These are phyloP conservation scores for Colletotrichum gigasporum DNA, from an alignment of 2,329 filamentous ascomycete genomes.

Conservation along the genomic window DNA sequence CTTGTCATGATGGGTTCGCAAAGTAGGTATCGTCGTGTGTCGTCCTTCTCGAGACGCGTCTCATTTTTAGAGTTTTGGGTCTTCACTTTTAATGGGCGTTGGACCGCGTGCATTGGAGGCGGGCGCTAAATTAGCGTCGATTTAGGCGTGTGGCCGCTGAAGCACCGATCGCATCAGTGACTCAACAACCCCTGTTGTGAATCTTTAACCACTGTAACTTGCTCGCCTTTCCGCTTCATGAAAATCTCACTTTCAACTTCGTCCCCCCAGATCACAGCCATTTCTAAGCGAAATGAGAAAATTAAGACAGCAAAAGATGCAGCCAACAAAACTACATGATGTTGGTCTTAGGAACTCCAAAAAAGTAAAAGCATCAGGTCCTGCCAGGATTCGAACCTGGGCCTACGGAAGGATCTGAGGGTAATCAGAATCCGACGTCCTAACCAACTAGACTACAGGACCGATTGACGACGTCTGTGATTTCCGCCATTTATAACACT, in stretches of 20 bases:
- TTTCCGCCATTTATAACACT: background rate
- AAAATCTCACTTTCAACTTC: too few species aligned
- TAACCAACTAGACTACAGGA: conserved; percentile 30
- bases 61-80: too few species aligned
- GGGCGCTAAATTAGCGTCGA: conserved; percentile 17
- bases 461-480: background rate
- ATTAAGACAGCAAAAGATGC: background rate
- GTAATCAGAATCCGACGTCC: conserved; percentile 27
- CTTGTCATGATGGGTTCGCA: too few species aligned
- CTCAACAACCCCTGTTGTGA: background rate
- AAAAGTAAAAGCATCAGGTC: background rate
- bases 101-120: background rate
- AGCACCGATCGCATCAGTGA: conserved; percentile 7
- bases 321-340: accelerated
- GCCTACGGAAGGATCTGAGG: conserved; percentile 18
- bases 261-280: background rate
- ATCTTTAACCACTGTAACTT: background rate
- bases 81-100: background rate
- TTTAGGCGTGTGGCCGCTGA: background rate
- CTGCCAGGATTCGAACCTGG: conserved; percentile 29
- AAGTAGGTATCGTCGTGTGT: too few species aligned
- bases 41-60: conserved; percentile 2
- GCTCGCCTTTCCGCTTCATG: too few species aligned
- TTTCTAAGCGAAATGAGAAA: background rate
- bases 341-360: accelerated